A percentile compares a stretch with the other conserved stretches of the same genome.
Conservation (phyloP, 768 basidiomycete species). For the Fomitopsis serialis region DNA sequence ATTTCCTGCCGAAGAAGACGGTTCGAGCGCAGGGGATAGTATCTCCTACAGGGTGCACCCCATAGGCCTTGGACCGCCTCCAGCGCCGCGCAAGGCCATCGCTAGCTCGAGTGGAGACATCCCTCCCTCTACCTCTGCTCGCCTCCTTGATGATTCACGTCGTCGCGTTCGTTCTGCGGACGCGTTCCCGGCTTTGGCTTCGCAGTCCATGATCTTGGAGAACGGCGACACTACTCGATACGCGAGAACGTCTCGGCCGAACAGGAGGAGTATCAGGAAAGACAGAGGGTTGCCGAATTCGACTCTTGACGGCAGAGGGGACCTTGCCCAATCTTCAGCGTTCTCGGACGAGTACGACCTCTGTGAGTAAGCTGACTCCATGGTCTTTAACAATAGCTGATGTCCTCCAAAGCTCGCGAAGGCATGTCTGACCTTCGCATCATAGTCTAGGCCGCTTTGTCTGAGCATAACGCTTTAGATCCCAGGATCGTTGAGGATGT, state of each 20-base stretch:
- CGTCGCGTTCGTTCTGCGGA: conserved; percentile 28
- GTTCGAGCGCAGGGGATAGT: background rate
- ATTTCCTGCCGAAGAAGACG: conserved; percentile 22
- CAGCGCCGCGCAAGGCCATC: conserved; percentile 11
- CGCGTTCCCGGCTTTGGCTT: conserved; percentile 4
- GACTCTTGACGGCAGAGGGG: background rate
- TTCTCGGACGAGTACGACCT: conserved; percentile 79
- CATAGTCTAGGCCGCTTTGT: background rate
- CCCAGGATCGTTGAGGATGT: conserved; percentile 79
- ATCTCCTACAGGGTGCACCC: conserved; percentile 3
- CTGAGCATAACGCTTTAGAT: conserved; percentile 37
- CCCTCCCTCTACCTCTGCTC: conserved; percentile 2
- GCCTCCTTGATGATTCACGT: conserved; percentile 17
- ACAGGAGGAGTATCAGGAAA: conserved; percentile 6
- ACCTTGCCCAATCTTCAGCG: conserved; percentile 9
- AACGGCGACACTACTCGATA: background rate
- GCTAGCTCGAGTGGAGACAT: conserved; percentile 3
- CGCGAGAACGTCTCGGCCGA: conserved; percentile 11
- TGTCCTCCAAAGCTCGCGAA: conserved; percentile 55
- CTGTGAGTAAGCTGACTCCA: conserved; percentile 40
- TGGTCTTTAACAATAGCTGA: background rate
- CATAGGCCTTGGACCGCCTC: conserved; percentile 24
- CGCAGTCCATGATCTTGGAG: background rate
- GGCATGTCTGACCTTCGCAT: conserved; percentile 36
- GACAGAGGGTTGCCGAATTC: conserved; percentile 5